phyloP scores from a whole-genome alignment of 768 basidiomycete species.

The Collybiopsis confluens region DNA sequence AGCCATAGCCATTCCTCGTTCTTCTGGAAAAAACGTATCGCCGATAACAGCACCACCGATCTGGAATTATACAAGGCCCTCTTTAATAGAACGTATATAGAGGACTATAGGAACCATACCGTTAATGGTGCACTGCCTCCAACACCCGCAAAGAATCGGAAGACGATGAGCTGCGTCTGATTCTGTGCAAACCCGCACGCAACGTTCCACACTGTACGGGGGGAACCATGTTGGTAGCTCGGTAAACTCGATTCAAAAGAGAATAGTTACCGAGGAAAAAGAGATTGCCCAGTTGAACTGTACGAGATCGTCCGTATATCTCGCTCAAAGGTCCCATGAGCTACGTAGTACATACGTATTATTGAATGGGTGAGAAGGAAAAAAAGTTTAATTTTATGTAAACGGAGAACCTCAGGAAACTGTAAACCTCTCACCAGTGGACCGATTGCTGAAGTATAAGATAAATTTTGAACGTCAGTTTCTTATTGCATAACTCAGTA shows the following conservation, averaged over 20 bases:
- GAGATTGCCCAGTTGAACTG: constrained; percentile 61
- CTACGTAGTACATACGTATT: constrained; percentile 16
- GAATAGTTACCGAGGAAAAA: constrained; percentile 52
- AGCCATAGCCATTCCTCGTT: constrained; percentile 60
- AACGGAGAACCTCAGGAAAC: too few species aligned
- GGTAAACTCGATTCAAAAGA: too few species aligned
- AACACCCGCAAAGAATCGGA: constrained; percentile 50
- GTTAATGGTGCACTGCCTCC: constrained; percentile 52
- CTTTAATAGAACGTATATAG: background rate
- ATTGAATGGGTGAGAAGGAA: too few species aligned
- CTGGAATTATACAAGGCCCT: constrained; percentile 19
- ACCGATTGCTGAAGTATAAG: constrained; percentile 40
- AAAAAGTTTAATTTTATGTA: too few species aligned
- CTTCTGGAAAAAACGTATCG: constrained; percentile 58
- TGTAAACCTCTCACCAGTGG: constrained; percentile 32
- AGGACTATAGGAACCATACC: constrained; percentile 16
- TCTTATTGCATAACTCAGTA: too few species aligned
- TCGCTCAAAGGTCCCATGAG: constrained; percentile 64
- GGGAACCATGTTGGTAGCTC: too few species aligned
- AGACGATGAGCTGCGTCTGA: constrained; percentile 40
- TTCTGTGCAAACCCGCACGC: constrained; percentile 44
- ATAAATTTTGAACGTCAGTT: background rate
- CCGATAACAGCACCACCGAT: constrained; percentile 63
- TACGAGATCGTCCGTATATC: constrained; percentile 60
- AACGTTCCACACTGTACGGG: constrained; percentile 36